These are phyloP conservation scores for Juncus inflexus DNA, from an alignment of 176 grass and related monocot genomes.

Conservation along the genomic window DNA sequence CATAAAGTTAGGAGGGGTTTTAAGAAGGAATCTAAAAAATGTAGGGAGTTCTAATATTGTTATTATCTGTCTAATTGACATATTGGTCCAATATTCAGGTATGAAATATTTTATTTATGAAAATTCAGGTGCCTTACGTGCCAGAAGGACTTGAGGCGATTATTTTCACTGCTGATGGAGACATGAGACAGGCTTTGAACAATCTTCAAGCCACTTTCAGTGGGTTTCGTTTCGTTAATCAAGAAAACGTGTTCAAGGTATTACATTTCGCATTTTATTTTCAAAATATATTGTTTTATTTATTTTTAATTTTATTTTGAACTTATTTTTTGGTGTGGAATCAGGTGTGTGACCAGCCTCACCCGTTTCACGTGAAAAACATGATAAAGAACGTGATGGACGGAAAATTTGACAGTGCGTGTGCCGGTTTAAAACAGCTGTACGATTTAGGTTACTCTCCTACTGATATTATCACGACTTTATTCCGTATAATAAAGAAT, in stretches of 20 bases:
- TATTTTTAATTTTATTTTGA: no score
- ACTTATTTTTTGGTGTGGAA: background rate
- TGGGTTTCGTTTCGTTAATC: conserved; percentile 89
- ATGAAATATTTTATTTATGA: background rate
- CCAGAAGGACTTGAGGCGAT: conserved; percentile 92
- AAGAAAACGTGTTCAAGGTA: conserved; percentile 91
- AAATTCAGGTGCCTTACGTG: conserved; percentile 69
- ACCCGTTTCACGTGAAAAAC: conserved; percentile 85
- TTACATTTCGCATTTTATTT: no score
- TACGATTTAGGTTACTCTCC: conserved; percentile 93
- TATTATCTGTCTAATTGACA: no score
- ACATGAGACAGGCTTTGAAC: conserved; percentile 98
- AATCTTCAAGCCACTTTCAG: conserved; percentile 92
- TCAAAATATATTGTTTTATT: background rate
- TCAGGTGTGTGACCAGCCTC: conserved; percentile 91
- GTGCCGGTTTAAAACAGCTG: conserved; percentile 70
- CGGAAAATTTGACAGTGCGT: conserved; percentile 77
- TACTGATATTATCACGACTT: conserved; percentile 91
- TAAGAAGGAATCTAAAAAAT: no score
- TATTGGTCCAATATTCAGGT: no score
- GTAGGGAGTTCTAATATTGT: no score
- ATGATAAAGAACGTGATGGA: conserved; percentile 83
- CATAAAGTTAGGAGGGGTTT: no score
- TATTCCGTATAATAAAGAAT: conserved; percentile 90
- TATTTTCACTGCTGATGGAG: conserved; percentile 96